phyloP scores from a whole-genome alignment of 139 green algal species.

The Tetradesmus obliquus region DNA sequence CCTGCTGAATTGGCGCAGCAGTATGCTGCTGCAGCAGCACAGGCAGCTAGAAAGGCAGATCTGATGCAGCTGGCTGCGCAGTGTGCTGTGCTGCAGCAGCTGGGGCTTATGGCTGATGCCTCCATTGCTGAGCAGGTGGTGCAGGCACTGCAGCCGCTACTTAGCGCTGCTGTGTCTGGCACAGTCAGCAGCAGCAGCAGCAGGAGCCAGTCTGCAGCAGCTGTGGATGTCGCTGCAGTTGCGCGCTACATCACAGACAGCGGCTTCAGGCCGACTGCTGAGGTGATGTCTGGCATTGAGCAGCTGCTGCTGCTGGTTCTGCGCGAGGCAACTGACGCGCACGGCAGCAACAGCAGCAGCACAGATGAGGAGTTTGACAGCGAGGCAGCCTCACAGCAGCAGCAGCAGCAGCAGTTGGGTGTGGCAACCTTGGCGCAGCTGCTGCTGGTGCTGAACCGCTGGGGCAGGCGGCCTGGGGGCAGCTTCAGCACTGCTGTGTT shows the following conservation, averaged over 20 bases:
- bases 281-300: not conserved
- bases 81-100: not conserved
- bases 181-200: not conserved
- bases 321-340: not conserved
- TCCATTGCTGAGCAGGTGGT: not conserved
- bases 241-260: slow-evolving; percentile 34
- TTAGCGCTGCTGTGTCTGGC: not conserved
- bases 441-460: slow-evolving; percentile 13
- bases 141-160: not conserved
- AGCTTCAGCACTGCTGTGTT: slow-evolving; percentile 1
- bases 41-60: not conserved
- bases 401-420: not conserved
- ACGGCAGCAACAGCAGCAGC: not conserved
- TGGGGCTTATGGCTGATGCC: not conserved
- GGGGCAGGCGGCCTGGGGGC: slow-evolving; percentile 5
- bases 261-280: slow-evolving; percentile 9
- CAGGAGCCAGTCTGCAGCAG: not conserved
- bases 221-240: slow-evolving; percentile 1
- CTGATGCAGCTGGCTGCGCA: not conserved
- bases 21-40: slow-evolving; percentile 9
- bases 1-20: not conserved
- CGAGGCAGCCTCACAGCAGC: not conserved
- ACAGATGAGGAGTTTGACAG: not conserved
- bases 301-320: slow-evolving; percentile 1
- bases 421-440: not conserved